These are phyloP conservation scores for Xylariales sp. DNA, from an alignment of 2,329 filamentous ascomycete species.

Conservation along the genomic window DNA sequence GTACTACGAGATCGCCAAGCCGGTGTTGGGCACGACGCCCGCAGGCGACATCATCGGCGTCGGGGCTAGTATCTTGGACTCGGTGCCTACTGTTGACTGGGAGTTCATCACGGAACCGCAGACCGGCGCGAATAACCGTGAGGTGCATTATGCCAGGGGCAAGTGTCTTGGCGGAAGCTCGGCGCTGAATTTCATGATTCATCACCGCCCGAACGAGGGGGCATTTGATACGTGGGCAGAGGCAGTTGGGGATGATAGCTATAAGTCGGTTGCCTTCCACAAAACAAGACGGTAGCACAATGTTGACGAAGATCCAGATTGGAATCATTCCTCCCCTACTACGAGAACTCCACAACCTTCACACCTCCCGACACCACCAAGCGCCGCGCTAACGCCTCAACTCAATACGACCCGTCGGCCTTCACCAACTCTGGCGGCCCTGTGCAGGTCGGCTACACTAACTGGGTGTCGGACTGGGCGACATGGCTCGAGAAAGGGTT, in stretches of 20 bases:
- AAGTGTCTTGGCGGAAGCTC: slow-evolving; percentile 26
- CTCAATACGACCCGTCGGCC: slow-evolving; percentile 23
- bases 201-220: slow-evolving; percentile 22
- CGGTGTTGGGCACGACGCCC: slow-evolving; percentile 10
- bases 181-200: slow-evolving; percentile 27
- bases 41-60: slow-evolving; percentile 18
- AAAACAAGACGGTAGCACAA: no score
- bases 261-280: slow-evolving; percentile 13
- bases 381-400: slow-evolving; percentile 22
- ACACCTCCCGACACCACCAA: slow-evolving; percentile 22
- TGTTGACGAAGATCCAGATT: no score
- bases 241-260: slow-evolving; percentile 20
- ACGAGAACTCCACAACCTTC: slow-evolving; percentile 23
- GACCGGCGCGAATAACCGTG: slow-evolving; percentile 9
- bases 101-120: slow-evolving; percentile 20
- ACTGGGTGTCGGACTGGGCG: slow-evolving; percentile 34
- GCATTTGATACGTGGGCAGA: slow-evolving; percentile 22
- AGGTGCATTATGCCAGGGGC: slow-evolving; percentile 25
- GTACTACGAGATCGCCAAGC: slow-evolving; percentile 27
- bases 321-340: slow-evolving; percentile 18
- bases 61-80: slow-evolving; percentile 9
- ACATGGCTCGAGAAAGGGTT: slow-evolving; percentile 35
- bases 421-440: slow-evolving; percentile 31
- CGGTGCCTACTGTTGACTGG: slow-evolving; percentile 19
- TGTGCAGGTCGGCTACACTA: slow-evolving; percentile 36